Conservation (phyloP, 176 grass and related monocot genomes). For the Bonia amplexicaulis region DNA sequence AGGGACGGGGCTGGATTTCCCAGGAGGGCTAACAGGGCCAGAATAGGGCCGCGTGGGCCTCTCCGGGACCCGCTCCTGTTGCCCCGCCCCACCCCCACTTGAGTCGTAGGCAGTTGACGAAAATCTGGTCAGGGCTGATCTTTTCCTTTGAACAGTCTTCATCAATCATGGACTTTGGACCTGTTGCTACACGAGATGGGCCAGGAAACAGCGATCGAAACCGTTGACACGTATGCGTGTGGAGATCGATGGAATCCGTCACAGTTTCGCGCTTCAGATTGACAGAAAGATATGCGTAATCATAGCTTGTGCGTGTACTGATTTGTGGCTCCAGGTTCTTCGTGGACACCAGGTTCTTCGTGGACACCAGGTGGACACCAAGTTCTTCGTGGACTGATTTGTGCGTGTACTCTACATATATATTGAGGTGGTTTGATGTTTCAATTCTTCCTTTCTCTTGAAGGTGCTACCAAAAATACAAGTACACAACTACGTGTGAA, state of each 20-base stretch:
- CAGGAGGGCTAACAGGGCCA: too few relatives aligned
- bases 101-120: conserved; percentile 23
- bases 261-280: neutral
- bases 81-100: too few relatives aligned
- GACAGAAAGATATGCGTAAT: neutral
- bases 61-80: too few relatives aligned
- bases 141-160: conserved; percentile 29
- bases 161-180: conserved; percentile 2
- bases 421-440: neutral
- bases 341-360: neutral
- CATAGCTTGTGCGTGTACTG: conserved; percentile 20
- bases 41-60: too few relatives aligned
- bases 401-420: neutral
- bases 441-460: neutral
- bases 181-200: neutral
- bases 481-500: neutral
- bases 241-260: neutral
- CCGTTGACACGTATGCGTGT: neutral
- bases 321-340: conserved; percentile 14
- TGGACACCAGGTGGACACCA: neutral
- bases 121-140: neutral
- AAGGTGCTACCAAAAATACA: neutral
- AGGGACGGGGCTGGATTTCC: too few relatives aligned
- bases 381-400: neutral
- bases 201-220: neutral